Conservation (phyloP, 208 protist genomes). For the Trypanosomatidae sp. region DNA sequence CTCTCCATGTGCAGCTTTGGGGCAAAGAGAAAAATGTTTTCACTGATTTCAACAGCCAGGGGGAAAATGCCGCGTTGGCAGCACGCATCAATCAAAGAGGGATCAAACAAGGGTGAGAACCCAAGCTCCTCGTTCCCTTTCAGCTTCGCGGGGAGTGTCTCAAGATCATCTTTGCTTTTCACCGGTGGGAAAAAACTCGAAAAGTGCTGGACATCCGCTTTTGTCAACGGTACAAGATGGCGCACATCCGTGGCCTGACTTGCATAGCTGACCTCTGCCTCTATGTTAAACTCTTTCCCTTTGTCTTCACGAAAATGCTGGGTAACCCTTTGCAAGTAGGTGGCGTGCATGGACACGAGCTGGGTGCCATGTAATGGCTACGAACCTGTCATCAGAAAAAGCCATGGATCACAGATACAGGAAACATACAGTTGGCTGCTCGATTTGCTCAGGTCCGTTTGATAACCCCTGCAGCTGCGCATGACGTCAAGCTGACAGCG, state of each 20-base stretch:
- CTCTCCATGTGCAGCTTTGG: slow-evolving; percentile 73
- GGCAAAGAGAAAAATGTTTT: slow-evolving; percentile 46
- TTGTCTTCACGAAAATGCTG: slow-evolving; percentile 8
- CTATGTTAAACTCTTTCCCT: slow-evolving; percentile 20
- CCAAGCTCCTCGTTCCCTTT: slow-evolving; percentile 45
- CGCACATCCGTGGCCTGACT: slow-evolving; percentile 22
- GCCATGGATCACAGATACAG: background rate
- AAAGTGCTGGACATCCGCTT: slow-evolving; percentile 26
- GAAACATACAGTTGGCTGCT: background rate
- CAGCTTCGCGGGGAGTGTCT: slow-evolving; percentile 33
- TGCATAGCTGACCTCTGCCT: slow-evolving; percentile 34
- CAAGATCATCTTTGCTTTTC: slow-evolving; percentile 38
- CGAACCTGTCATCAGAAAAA: background rate
- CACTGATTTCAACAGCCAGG: slow-evolving; percentile 31
- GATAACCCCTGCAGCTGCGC: background rate
- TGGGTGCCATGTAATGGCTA: background rate
- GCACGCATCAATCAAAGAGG: slow-evolving; percentile 62
- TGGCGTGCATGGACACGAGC: slow-evolving; percentile 10
- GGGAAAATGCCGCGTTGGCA: slow-evolving; percentile 82
- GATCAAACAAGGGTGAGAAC: slow-evolving; percentile 70
- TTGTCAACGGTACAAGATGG: slow-evolving; percentile 25
- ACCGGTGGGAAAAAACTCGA: slow-evolving; percentile 35
- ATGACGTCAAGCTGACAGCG: too few species aligned
- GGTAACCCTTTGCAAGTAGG: slow-evolving; percentile 15
- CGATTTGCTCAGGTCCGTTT: too few species aligned